Evolutionary conservation across 768 basidiomycete species (phyloP).

Genomic region (Suillus placidus): DNA sequence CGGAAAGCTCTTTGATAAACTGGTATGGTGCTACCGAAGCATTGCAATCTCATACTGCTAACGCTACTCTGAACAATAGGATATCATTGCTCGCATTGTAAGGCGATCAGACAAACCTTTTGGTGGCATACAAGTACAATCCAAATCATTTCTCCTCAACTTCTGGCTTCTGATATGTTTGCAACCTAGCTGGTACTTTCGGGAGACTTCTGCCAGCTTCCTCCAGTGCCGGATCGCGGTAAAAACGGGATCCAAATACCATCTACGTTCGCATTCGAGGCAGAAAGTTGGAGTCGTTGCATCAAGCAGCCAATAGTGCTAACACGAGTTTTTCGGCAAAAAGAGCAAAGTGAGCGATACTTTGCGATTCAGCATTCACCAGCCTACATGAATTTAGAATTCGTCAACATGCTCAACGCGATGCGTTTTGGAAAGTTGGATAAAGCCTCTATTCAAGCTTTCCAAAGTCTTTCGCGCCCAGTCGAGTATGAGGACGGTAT

Average conservation of each 20-base stretch:
- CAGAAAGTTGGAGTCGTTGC: constrained; percentile 68
- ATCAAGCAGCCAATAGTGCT: constrained; percentile 59
- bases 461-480: constrained; percentile 57
- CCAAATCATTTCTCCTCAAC: constrained; percentile 25
- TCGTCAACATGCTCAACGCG: constrained; percentile 85
- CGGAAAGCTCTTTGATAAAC: constrained; percentile 77
- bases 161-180: constrained; percentile 7
- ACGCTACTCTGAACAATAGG: constrained; percentile 45
- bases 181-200: constrained; percentile 67
- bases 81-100: constrained; percentile 61
- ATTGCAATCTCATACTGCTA: constrained; percentile 28
- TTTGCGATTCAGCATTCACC: background rate
- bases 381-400: constrained; percentile 39
- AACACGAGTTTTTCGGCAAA: constrained; percentile 84
- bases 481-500: constrained; percentile 72
- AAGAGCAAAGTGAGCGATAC: constrained; percentile 61
- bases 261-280: constrained; percentile 78
- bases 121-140: constrained; percentile 90
- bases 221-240: constrained; percentile 67
- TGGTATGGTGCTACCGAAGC: constrained; percentile 44
- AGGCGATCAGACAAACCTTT: constrained; percentile 62
- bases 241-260: constrained; percentile 50
- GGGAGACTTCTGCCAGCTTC: constrained; percentile 91
- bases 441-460: constrained; percentile 43
- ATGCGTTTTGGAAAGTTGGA: constrained; percentile 78